Conservation (phyloP, 1,139 yeast species). For the Pichia sp. region DNA sequence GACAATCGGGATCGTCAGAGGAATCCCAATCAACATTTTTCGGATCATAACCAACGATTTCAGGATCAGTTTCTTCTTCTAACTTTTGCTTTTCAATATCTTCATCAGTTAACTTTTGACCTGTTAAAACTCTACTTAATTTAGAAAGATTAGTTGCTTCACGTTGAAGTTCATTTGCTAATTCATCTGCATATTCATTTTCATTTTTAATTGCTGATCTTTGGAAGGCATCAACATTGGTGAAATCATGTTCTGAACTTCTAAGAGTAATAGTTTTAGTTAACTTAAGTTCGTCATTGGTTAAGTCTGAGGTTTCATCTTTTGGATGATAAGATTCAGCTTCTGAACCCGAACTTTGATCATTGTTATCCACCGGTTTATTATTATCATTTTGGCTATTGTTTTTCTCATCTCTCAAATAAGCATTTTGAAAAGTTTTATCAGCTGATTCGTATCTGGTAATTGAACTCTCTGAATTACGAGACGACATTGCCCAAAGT, state of each 20-base stretch:
- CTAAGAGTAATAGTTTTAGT: conserved; percentile 9
- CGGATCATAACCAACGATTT: conserved; percentile 33
- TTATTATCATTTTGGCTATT: too few relatives aligned
- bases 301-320: neutral
- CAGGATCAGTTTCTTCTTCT: conserved; percentile 15
- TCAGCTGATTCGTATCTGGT: conserved; percentile 15
- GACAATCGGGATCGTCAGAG: conserved; percentile 53
- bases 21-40: conserved; percentile 55
- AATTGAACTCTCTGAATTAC: conserved; percentile 9
- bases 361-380: too few relatives aligned
- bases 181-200: conserved; percentile 23
- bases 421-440: conserved; percentile 11
- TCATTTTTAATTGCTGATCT: conserved; percentile 3
- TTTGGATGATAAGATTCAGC: neutral
- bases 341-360: neutral
- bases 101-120: neutral
- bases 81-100: conserved; percentile 7
- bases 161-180: conserved; percentile 22
- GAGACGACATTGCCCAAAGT: conserved; percentile 13
- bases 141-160: conserved; percentile 20
- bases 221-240: conserved; percentile 2
- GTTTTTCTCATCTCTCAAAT: too few relatives aligned
- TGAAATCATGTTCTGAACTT: conserved; percentile 1
- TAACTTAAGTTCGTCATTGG: neutral
- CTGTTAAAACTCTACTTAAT: conserved; percentile 17